A percentile compares a stretch with the other conserved stretches of the same genome.
phyloP scores from a whole-genome alignment of 768 basidiomycete genomes.

The Russula abietina region DNA sequence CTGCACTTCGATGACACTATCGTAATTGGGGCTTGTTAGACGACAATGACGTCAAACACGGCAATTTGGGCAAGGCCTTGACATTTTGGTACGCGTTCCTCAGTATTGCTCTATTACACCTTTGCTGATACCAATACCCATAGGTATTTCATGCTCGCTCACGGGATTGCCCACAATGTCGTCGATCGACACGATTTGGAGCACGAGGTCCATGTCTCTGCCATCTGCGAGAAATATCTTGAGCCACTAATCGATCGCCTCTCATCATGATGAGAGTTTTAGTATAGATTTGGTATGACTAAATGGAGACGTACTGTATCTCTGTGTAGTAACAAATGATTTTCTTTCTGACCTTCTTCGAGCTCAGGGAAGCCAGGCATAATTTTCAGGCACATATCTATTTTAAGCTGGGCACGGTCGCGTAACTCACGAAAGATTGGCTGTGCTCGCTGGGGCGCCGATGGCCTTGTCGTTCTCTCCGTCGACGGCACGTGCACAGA shows the following conservation, averaged over 20 bases:
- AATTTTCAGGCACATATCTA: no score
- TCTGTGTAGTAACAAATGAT: no score
- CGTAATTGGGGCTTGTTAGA: conserved; percentile 40
- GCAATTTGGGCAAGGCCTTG: conserved; percentile 53
- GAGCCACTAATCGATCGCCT: conserved; percentile 33
- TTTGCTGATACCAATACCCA: background rate
- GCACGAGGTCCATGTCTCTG: conserved; percentile 92
- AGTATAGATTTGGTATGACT: no score
- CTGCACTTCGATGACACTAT: background rate
- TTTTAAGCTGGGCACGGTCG: no score
- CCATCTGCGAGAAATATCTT: conserved; percentile 73
- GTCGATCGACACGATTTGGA: conserved; percentile 83
- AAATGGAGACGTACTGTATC: no score
- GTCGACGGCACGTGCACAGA: no score
- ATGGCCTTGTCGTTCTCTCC: conserved; percentile 46
- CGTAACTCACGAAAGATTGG: conserved; percentile 69
- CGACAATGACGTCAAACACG: conserved; percentile 55
- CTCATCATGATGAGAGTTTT: no score
- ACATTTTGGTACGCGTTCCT: conserved; percentile 61
- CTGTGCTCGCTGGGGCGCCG: conserved; percentile 47
- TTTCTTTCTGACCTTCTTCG: no score
- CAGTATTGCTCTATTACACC: background rate
- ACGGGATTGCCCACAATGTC: conserved; percentile 90
- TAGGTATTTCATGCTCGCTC: conserved; percentile 89
- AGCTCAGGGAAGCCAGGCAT: no score